Evolutionary conservation across 306 rosid species (phyloP).

Genomic region (Astragalus membranaceus): DNA sequence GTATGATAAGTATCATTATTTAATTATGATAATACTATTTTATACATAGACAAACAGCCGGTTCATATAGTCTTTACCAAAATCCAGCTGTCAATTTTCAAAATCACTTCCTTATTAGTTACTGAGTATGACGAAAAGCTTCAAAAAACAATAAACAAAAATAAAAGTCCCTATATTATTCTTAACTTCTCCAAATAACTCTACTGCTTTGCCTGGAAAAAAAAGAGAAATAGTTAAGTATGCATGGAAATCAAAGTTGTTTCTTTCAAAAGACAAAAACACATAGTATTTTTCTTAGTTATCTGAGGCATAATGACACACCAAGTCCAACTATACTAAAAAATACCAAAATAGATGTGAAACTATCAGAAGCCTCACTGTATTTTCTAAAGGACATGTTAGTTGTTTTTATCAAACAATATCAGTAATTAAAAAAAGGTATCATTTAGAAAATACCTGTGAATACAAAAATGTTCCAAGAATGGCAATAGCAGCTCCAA

Average conservation of each 20-base stretch:
- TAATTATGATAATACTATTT: slow-evolving; percentile 15
- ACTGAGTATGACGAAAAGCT: background rate
- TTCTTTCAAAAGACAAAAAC: background rate
- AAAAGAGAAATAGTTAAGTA: background rate
- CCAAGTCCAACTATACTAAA: no score
- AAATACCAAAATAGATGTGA: no score
- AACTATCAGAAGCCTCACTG: no score
- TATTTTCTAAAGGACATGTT: background rate
- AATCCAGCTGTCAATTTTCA: slow-evolving; percentile 10
- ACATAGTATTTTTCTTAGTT: background rate
- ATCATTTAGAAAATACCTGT: slow-evolving; percentile 50
- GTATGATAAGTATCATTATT: no score
- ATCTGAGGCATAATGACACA: no score
- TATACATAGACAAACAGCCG: slow-evolving; percentile 23
- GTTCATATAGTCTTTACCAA: slow-evolving; percentile 9
- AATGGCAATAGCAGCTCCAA: slow-evolving; percentile 88
- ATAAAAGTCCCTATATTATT: background rate
- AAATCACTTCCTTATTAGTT: slow-evolving; percentile 12
- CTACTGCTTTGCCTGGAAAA: slow-evolving; percentile 72
- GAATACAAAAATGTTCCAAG: slow-evolving; percentile 90
- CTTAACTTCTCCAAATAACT: background rate
- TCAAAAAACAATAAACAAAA: no score
- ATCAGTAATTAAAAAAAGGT: background rate
- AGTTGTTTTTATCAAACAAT: background rate
- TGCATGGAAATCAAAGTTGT: background rate